Evolutionary conservation across 495 filamentous ascomycete species (phyloP).

Genomic region (Rhypophila decipiens): DNA sequence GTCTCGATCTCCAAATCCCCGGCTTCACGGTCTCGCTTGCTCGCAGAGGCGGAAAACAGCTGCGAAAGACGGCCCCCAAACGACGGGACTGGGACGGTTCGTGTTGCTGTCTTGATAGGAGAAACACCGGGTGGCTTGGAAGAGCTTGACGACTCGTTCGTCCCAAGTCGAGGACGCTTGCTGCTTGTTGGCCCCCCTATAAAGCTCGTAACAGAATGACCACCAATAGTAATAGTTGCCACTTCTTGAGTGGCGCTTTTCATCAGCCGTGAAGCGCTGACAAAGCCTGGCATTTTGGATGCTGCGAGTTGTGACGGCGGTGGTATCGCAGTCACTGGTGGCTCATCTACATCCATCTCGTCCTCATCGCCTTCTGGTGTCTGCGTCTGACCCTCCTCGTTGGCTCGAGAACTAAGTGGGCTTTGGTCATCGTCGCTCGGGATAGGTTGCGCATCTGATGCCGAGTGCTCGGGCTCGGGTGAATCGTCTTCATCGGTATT

Average conservation of each 20-base stretch:
- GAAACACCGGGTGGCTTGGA: too few species aligned
- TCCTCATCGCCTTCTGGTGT: conserved; percentile 4
- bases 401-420: too few species aligned
- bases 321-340: conserved; percentile 27
- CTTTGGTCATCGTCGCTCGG: too few species aligned
- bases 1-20: conserved; percentile 19
- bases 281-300: conserved; percentile 10
- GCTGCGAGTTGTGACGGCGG: conserved; percentile 31
- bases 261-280: conserved; percentile 24
- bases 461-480: too few species aligned
- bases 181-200: conserved; percentile 40
- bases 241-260: conserved; percentile 60
- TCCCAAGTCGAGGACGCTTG: conserved; percentile 23
- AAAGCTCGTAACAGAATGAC: conserved; percentile 59
- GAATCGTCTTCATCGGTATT: too few species aligned
- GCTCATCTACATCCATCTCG: conserved; percentile 14
- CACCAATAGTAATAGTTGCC: conserved; percentile 86
- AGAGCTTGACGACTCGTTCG: conserved; percentile 1
- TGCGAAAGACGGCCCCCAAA: conserved; percentile 62
- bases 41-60: conserved; percentile 67
- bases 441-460: too few species aligned
- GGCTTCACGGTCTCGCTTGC: conserved; percentile 17
- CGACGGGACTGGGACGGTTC: conserved; percentile 24
- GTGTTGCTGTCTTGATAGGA: conserved; percentile 3
- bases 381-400: background rate